Conservation (phyloP, 345 rosid genomes). For the Murraya paniculata region DNA sequence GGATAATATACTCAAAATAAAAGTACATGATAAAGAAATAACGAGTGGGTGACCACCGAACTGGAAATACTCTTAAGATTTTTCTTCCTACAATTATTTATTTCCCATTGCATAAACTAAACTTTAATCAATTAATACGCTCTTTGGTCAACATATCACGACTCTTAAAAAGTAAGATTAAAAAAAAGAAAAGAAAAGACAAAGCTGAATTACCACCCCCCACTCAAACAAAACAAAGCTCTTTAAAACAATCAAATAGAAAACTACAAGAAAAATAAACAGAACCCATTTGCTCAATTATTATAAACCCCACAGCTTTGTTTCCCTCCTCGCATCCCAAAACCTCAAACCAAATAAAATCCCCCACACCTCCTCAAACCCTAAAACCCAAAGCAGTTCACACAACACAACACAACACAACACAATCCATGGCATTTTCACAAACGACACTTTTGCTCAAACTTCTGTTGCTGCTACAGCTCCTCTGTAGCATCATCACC, state of each 20-base stretch:
- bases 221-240: background rate
- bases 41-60: background rate
- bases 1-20: background rate
- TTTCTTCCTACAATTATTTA: background rate
- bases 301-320: slow-evolving; percentile 28
- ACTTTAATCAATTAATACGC: background rate
- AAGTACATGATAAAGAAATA: too few relatives aligned
- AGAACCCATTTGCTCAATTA: slow-evolving; percentile 21
- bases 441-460: slow-evolving; percentile 3
- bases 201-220: background rate
- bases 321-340: slow-evolving; percentile 6
- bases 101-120: background rate
- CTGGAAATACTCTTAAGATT: background rate
- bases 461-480: slow-evolving; percentile 10
- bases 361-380: background rate
- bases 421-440: slow-evolving; percentile 21
- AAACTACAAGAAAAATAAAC: slow-evolving; percentile 8
- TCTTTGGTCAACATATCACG: slow-evolving; percentile 4
- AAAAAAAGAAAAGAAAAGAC: background rate
- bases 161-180: background rate
- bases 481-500: slow-evolving; percentile 12
- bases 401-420: background rate
- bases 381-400: background rate
- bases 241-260: slow-evolving; percentile 1
- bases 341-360: slow-evolving; percentile 29